A percentile compares a stretch with the other conserved stretches of the same genome.
Conservation (phyloP, 441 rosid species). For the Euphorbia celastroides region DNA sequence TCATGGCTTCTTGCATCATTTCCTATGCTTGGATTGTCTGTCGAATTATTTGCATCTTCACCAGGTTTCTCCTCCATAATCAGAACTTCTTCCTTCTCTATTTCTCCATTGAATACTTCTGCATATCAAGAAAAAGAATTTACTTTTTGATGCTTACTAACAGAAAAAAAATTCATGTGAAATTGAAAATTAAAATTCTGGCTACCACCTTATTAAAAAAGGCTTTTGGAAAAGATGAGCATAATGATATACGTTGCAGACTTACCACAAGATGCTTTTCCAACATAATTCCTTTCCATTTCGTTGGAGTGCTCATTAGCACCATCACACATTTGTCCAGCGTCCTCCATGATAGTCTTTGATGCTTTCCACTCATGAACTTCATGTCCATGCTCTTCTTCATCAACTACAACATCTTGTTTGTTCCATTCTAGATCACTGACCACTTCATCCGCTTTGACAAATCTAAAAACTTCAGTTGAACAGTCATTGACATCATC, state of each 20-base stretch:
- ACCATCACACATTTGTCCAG: constrained; percentile 1
- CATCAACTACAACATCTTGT: not conserved
- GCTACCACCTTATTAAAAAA: not conserved
- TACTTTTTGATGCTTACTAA: not conserved
- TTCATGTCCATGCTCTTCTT: constrained; percentile 8
- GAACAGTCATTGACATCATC: constrained; percentile 14
- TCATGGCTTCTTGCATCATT: not conserved
- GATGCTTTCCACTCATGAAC: constrained; percentile 15
- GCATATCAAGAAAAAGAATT: not conserved
- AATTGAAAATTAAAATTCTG: not conserved
- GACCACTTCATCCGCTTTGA: constrained; percentile 13
- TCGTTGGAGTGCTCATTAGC: not conserved
- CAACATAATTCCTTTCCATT: not conserved
- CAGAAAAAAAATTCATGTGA: not conserved
- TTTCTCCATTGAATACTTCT: not conserved
- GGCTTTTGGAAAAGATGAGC: not conserved
- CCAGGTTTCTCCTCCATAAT: not conserved
- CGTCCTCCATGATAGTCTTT: not conserved
- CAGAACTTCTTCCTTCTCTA: not conserved
- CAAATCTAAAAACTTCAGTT: constrained; percentile 12
- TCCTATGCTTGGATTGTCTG: constrained; percentile 13
- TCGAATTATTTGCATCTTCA: constrained; percentile 10
- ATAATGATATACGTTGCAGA: not conserved
- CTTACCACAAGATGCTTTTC: constrained; percentile 12
- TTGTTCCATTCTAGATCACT: constrained; percentile 9